Evolutionary conservation across 257 asterid species (phyloP).

Genomic region (Echium plantagineum): DNA sequence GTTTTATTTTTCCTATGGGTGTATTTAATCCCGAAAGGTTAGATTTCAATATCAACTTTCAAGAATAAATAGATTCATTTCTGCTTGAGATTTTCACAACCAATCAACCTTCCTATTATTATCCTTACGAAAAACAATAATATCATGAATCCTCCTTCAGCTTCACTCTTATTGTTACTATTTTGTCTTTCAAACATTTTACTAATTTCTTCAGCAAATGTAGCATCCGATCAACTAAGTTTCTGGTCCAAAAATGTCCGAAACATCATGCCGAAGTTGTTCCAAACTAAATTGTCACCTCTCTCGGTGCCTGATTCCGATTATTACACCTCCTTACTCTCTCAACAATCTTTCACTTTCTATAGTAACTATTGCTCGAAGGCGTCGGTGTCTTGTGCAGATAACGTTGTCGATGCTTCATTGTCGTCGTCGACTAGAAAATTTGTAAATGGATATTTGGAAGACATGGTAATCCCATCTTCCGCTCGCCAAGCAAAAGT

Average conservation of each 20-base stretch:
- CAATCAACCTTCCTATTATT: too few relatives aligned
- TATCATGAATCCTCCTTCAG: too few relatives aligned
- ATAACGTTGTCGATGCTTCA: background rate
- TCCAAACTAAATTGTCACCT: too few relatives aligned
- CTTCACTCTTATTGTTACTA: too few relatives aligned
- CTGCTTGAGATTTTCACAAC: too few relatives aligned
- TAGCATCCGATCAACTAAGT: slow-evolving; percentile 7
- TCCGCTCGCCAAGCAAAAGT: background rate
- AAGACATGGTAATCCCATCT: background rate
- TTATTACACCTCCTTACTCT: slow-evolving; percentile 6
- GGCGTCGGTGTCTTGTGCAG: slow-evolving; percentile 5
- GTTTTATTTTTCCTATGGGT: too few relatives aligned
- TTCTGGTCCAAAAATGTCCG: slow-evolving; percentile 12
- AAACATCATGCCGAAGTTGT: slow-evolving; percentile 13
- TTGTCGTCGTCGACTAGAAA: background rate
- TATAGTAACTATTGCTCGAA: slow-evolving; percentile 6
- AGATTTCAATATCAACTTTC: too few relatives aligned
- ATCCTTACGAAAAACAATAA: too few relatives aligned
- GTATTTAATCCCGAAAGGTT: too few relatives aligned
- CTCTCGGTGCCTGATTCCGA: slow-evolving; percentile 4
- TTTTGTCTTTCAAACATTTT: too few relatives aligned
- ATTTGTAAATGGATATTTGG: background rate
- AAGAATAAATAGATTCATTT: too few relatives aligned
- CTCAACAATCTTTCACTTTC: slow-evolving; percentile 1
- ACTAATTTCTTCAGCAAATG: background rate